Percentiles rank a stretch among this genome's conserved stretches.
Conservation (phyloP, 306 rosid species). For the cucumber (Cucumis sativus) region DNA sequence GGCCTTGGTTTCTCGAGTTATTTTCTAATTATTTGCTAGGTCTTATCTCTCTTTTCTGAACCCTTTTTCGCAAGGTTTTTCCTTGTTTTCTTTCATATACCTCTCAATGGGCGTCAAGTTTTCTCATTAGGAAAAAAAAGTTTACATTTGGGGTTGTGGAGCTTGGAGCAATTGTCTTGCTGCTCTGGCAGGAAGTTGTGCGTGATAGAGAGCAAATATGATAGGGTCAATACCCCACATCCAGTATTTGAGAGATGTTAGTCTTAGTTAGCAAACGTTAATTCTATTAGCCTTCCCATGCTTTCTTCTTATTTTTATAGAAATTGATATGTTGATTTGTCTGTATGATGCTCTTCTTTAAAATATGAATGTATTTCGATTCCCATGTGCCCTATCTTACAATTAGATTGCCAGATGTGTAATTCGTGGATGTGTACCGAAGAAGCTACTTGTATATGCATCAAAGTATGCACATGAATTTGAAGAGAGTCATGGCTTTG, state of each 20-base stretch:
- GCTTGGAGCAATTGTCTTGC: background rate
- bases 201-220: background rate
- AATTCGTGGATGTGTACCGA: slow-evolving; percentile 95
- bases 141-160: background rate
- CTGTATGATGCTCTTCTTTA: background rate
- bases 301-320: background rate
- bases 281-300: background rate
- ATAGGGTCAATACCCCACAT: no score
- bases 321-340: background rate
- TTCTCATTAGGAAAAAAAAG: no score
- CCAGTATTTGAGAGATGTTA: no score
- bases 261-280: no score
- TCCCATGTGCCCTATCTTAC: background rate
- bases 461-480: slow-evolving; percentile 81
- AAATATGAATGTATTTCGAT: background rate
- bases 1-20: no score
- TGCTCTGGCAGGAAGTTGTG: background rate
- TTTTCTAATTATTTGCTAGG: no score
- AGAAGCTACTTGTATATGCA: slow-evolving; percentile 70
- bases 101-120: no score
- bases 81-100: no score
- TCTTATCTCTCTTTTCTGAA: no score
- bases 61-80: no score
- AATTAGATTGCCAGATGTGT: slow-evolving; percentile 53
- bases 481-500: slow-evolving; percentile 89